These are phyloP conservation scores for Chlorociboria aeruginascens DNA, from an alignment of 495 filamentous ascomycete genomes.

Conservation along the genomic window DNA sequence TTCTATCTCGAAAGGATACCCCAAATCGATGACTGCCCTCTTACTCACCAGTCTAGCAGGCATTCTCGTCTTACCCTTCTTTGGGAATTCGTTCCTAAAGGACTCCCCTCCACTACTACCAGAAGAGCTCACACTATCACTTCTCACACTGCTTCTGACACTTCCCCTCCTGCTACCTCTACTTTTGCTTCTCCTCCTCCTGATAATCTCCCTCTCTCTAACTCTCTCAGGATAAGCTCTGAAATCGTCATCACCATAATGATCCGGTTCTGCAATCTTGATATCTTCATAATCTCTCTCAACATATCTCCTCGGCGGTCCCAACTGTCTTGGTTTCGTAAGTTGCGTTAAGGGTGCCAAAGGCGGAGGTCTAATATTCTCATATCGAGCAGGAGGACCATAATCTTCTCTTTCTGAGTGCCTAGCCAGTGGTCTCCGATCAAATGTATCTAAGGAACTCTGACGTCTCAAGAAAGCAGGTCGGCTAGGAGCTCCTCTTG, in stretches of 20 bases:
- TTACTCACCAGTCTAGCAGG: constrained; percentile 64
- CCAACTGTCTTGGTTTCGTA: constrained; percentile 25
- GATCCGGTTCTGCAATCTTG: constrained; percentile 52
- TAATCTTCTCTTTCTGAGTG: constrained; percentile 35
- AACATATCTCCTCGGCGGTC: constrained; percentile 29
- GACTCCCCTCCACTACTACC: constrained; percentile 24
- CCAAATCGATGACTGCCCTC: constrained; percentile 66
- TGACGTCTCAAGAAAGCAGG: constrained; percentile 53
- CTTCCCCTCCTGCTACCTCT: constrained; percentile 22
- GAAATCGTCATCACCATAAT: constrained; percentile 57
- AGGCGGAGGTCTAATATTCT: constrained; percentile 7
- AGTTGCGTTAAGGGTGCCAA: constrained; percentile 25
- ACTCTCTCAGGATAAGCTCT: constrained; percentile 45
- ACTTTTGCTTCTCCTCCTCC: constrained; percentile 25
- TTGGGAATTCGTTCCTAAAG: constrained; percentile 50
- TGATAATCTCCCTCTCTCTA: constrained; percentile 35
- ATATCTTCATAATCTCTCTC: constrained; percentile 53
- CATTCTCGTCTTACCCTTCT: constrained; percentile 80
- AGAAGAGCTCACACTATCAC: constrained; percentile 24
- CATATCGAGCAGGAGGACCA: constrained; percentile 23
- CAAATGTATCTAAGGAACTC: constrained; percentile 61
- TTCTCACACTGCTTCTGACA: constrained; percentile 32
- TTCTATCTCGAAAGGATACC: constrained; percentile 81
- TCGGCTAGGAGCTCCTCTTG: constrained; percentile 31
- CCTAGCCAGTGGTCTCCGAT: constrained; percentile 45